Conservation (phyloP, 2,329 filamentous ascomycete genomes). For the Delphinella strobiligena region DNA sequence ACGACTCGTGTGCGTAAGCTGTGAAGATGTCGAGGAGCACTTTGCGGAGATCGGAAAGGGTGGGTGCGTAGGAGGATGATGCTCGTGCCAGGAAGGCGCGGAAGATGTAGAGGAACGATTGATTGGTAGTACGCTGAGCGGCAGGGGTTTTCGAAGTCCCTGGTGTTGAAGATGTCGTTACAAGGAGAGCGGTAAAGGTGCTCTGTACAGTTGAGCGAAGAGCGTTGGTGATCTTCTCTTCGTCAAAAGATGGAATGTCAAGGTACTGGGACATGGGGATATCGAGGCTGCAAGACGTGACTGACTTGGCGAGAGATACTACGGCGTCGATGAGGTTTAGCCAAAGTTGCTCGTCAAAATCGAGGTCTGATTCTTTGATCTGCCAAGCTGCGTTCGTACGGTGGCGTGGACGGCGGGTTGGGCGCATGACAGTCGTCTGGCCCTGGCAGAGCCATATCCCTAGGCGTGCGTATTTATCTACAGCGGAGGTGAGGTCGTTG, state of each 20-base stretch:
- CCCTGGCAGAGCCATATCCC: slow-evolving; percentile 93
- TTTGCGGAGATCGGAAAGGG: slow-evolving; percentile 70
- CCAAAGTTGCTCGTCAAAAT: slow-evolving; percentile 52
- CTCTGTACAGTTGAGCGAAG: slow-evolving; percentile 8
- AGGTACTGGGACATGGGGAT: slow-evolving; percentile 5
- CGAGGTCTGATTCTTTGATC: slow-evolving; percentile 45
- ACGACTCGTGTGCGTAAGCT: slow-evolving; percentile 90
- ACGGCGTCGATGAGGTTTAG: slow-evolving; percentile 52
- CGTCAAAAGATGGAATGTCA: slow-evolving; percentile 5
- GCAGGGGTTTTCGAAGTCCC: slow-evolving; percentile 32
- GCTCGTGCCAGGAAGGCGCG: slow-evolving; percentile 79
- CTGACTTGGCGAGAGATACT: slow-evolving; percentile 40
- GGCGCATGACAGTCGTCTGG: slow-evolving; percentile 42
- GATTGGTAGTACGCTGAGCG: slow-evolving; percentile 9
- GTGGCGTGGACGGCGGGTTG: slow-evolving; percentile 17
- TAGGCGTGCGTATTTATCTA: slow-evolving; percentile 84
- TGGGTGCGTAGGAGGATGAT: slow-evolving; percentile 62
- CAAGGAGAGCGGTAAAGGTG: slow-evolving; percentile 11
- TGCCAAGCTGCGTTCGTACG: slow-evolving; percentile 27
- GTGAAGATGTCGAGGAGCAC: slow-evolving; percentile 86
- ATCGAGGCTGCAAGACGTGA: slow-evolving; percentile 29
- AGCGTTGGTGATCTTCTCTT: slow-evolving; percentile 57
- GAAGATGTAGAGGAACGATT: slow-evolving; percentile 75
- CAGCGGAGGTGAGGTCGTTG: slow-evolving; percentile 59
- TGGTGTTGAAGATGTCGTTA: slow-evolving; percentile 6